Conservation (phyloP, 2,329 filamentous ascomycete genomes). For the Cytospora chrysosperma region DNA sequence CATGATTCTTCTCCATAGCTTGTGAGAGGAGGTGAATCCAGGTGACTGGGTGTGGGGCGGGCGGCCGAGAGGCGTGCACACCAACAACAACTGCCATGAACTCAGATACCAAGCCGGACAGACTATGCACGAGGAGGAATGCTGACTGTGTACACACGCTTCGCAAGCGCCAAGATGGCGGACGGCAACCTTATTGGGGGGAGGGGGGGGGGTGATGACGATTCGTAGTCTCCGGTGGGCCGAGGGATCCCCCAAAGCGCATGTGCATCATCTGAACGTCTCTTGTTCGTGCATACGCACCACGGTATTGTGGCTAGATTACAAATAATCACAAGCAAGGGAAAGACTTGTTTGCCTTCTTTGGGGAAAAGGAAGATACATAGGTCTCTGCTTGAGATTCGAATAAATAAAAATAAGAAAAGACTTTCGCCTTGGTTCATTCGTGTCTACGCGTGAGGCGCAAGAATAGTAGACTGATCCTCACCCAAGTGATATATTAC, state of each 20-base stretch:
- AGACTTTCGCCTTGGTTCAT: neutral
- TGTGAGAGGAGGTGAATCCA: too few relatives aligned
- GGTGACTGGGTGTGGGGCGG: too few relatives aligned
- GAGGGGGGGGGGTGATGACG: neutral
- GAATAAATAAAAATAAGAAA: too few relatives aligned
- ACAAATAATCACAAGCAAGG: neutral
- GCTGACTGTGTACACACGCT: too few relatives aligned
- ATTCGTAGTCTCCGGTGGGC: neutral
- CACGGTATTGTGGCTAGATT: too few relatives aligned
- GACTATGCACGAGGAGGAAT: too few relatives aligned
- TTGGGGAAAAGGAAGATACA: too few relatives aligned
- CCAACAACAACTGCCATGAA: too few relatives aligned
- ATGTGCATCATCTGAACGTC: neutral
- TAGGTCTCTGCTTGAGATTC: neutral
- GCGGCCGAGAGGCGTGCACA: neutral
- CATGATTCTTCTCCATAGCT: too few relatives aligned
- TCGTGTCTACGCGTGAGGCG: constrained; percentile 6
- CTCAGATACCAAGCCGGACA: too few relatives aligned
- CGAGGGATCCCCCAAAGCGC: neutral
- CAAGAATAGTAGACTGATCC: neutral
- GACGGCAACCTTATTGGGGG: neutral
- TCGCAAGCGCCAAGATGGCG: neutral
- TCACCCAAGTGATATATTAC: neutral
- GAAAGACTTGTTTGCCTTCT: neutral
- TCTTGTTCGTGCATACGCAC: too few relatives aligned